Conservation (phyloP, 2,329 filamentous ascomycete genomes). For the Ascocoryne sarcoides region DNA sequence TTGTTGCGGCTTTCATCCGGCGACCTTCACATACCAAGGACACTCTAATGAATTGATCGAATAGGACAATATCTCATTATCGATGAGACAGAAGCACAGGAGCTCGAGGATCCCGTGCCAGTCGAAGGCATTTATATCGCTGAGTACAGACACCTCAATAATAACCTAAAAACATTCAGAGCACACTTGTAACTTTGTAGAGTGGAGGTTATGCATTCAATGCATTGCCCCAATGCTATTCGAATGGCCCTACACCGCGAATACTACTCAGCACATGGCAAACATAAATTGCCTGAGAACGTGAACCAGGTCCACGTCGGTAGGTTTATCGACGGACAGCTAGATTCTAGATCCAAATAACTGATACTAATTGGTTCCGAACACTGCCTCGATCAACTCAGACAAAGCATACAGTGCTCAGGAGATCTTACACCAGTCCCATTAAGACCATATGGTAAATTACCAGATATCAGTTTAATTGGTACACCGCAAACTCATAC, state of each 20-base stretch:
- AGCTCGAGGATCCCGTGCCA: conserved; percentile 6
- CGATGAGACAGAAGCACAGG: conserved; percentile 9
- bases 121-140: conserved; percentile 9
- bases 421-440: conserved; percentile 1
- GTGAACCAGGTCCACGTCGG: conserved; percentile 8
- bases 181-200: not conserved
- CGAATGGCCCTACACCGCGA: conserved; percentile 10
- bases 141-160: conserved; percentile 7
- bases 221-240: conserved; percentile 16
- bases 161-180: not conserved
- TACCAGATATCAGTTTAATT: not conserved
- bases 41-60: not conserved
- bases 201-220: conserved; percentile 16
- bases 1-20: no score
- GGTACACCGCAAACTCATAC: not conserved
- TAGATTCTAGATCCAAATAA: no score
- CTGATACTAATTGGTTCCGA: no score
- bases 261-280: conserved; percentile 11
- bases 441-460: not conserved
- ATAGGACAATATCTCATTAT: conserved; percentile 14
- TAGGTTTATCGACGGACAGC: no score
- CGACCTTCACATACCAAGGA: not conserved
- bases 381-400: not conserved
- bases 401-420: not conserved
- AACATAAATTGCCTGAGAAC: conserved; percentile 6